These are phyloP conservation scores for Stentor roeselii DNA, from an alignment of 73 alveolate genomes.

Conservation along the genomic window DNA sequence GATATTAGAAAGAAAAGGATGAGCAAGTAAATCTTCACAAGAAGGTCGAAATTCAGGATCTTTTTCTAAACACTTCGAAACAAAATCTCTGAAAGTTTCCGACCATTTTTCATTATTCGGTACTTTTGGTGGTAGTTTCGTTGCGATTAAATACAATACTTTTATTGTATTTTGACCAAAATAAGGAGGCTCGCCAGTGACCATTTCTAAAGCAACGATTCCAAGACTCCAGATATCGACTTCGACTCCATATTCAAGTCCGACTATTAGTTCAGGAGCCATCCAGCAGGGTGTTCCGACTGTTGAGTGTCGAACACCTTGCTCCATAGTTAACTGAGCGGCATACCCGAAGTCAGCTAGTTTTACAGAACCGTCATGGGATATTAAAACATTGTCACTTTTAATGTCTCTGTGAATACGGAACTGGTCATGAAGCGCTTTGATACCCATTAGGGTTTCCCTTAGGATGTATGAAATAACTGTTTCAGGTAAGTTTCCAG, in stretches of 20 bases:
- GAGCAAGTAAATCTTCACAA: neutral
- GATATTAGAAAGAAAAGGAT: neutral
- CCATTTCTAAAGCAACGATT: constrained; percentile 60
- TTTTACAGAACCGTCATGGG: constrained; percentile 66
- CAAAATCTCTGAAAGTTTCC: neutral
- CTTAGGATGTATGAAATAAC: neutral
- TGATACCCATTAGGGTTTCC: neutral
- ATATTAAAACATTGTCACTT: constrained; percentile 76
- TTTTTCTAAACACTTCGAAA: neutral
- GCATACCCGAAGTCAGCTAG: constrained; percentile 87
- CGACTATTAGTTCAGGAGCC: constrained; percentile 76
- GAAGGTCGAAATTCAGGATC: neutral
- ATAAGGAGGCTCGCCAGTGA: constrained; percentile 76
- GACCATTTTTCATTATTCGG: neutral
- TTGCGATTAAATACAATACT: neutral
- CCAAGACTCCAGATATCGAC: constrained; percentile 83
- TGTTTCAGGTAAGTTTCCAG: neutral
- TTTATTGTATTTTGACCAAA: neutral
- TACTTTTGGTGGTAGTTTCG: neutral
- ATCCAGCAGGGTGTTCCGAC: constrained; percentile 79
- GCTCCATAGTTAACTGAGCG: constrained; percentile 66
- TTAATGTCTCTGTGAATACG: constrained; percentile 83
- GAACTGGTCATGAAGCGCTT: neutral
- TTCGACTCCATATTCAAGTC: constrained; percentile 49
- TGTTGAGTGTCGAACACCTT: constrained; percentile 27